phyloP scores from a whole-genome alignment of 1,284 basidiomycete species.

The Peniophora sp. region DNA sequence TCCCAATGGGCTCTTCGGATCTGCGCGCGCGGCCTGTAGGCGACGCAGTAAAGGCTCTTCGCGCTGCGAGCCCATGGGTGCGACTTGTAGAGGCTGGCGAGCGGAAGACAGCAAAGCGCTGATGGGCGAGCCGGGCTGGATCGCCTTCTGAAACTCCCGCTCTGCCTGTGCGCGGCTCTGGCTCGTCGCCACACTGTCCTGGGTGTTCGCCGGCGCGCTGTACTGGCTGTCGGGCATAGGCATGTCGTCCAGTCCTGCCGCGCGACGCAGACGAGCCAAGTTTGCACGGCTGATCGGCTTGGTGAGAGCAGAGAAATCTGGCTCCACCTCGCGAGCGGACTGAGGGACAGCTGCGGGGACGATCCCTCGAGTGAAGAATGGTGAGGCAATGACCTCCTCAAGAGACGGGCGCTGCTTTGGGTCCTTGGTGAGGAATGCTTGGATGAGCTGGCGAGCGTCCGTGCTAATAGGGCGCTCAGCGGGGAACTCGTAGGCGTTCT shows the following conservation, averaged over 20 bases:
- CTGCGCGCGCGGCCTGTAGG: conserved; percentile 37
- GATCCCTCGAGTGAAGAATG: conserved; percentile 79
- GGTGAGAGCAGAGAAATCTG: conserved; percentile 69
- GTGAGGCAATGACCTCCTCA: conserved; percentile 78
- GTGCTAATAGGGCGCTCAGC: conserved; percentile 64
- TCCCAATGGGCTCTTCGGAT: conserved; percentile 33
- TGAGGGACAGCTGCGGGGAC: conserved; percentile 78
- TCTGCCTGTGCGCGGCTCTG: conserved; percentile 80
- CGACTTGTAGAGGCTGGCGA: conserved; percentile 80
- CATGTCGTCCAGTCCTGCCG: conserved; percentile 56
- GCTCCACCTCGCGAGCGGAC: conserved; percentile 66
- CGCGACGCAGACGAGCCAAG: conserved; percentile 55
- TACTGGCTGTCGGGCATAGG: conserved; percentile 22
- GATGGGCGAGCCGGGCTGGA: conserved; percentile 92
- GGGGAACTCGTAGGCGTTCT: conserved; percentile 93
- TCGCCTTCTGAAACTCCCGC: conserved; percentile 91
- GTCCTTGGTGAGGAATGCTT: conserved; percentile 78
- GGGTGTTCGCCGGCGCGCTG: conserved; percentile 8
- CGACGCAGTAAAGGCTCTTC: conserved; percentile 55
- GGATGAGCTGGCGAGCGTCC: conserved; percentile 75
- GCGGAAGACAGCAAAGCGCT: conserved; percentile 87
- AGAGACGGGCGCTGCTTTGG: conserved; percentile 78
- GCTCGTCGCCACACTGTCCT: conserved; percentile 25
- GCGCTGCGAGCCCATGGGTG: conserved; percentile 27
- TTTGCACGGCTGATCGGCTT: conserved; percentile 60